Conservation (phyloP, 805 yeast genomes). For the Starmerella asiatica region DNA sequence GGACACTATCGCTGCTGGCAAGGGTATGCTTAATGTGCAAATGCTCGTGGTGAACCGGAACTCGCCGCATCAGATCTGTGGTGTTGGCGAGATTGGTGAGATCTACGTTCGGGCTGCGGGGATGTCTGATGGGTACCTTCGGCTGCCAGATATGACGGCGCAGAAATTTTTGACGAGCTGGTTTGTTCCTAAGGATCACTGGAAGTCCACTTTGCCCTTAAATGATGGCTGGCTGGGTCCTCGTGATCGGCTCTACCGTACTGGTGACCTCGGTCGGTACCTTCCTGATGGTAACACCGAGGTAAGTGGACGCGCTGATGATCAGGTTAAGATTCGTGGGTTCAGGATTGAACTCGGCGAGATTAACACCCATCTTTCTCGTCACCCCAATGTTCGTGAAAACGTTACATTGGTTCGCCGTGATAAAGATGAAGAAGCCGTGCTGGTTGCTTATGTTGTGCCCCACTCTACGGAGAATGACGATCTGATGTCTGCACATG, state of each 20-base stretch:
- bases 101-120: conserved; percentile 98
- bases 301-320: conserved; percentile 98
- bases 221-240: conserved; percentile 74
- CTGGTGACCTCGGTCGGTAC: conserved; percentile 95
- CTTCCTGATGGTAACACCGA: conserved; percentile 95
- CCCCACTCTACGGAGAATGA: conserved; percentile 39
- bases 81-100: conserved; percentile 98
- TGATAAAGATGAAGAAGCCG: conserved; percentile 85
- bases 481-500: conserved; percentile 30
- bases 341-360: conserved; percentile 97
- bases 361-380: conserved; percentile 92
- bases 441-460: conserved; percentile 80
- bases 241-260: conserved; percentile 87
- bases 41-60: conserved; percentile 82
- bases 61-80: conserved; percentile 82
- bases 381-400: conserved; percentile 83
- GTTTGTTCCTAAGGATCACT: conserved; percentile 59
- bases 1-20: conserved; percentile 97
- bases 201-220: conserved; percentile 34
- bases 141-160: conserved; percentile 74
- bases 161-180: conserved; percentile 84
- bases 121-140: conserved; percentile 88
- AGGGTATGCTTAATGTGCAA: conserved; percentile 93
- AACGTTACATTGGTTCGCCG: conserved; percentile 84
- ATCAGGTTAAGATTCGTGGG: conserved; percentile 96